Base-by-base conservation (phyloP, 495 filamentous ascomycete genomes). In the Immersiella caudata region DNA sequence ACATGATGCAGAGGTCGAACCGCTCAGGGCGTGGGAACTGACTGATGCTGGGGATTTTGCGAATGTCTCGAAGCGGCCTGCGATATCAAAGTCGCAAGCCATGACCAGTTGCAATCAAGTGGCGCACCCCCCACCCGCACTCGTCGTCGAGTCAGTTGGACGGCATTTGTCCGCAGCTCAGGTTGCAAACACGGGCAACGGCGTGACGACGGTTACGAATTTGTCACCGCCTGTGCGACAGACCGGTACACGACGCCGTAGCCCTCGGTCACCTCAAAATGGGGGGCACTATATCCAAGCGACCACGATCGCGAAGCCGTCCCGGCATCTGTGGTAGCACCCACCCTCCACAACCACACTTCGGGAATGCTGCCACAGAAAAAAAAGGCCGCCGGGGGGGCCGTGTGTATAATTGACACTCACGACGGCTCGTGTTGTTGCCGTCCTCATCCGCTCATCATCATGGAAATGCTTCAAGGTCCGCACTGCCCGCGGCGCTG, bases 111-210 rank as follows among this genome's bases (percentile, higher is more conserved):
- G 21, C 25, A 46, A 59, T 68, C 52, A 57, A 50, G 62, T 65
- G 62, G 52, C 52, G 62, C 22, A 22, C 52, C 51, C 21, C 51
- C 51, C 14, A 20, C 18, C 9, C 18, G 21, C 21, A 24, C 21
- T 49, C 20, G 20, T 8, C 60, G 36, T 11, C 14, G 36, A 29
- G 57, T 20, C 52, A 35, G 25, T 27, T 59, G n/a, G 60, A 49
- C 60, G 24, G 60, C 36, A 62, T 49, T 22, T 46, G 60, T 49
- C 35, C 60, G 24, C 36, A 46, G 40, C 35, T 62, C n/a, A 26
- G 22, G 46, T 49, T 57, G 63, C 63, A 65, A 65, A 57, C 63
- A 65, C 63, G 63, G 60, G 35, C 60, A 27, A 65, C 52, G 52
- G 52, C 63, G 52, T 20, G 56, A 60, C n/a, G 33, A 55, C 51